Evolutionary conservation across 2,329 filamentous ascomycete species (phyloP), one percentile per base, ranked within the genome.

Genomic region (Colletotrichum nymphaeae): DNA sequence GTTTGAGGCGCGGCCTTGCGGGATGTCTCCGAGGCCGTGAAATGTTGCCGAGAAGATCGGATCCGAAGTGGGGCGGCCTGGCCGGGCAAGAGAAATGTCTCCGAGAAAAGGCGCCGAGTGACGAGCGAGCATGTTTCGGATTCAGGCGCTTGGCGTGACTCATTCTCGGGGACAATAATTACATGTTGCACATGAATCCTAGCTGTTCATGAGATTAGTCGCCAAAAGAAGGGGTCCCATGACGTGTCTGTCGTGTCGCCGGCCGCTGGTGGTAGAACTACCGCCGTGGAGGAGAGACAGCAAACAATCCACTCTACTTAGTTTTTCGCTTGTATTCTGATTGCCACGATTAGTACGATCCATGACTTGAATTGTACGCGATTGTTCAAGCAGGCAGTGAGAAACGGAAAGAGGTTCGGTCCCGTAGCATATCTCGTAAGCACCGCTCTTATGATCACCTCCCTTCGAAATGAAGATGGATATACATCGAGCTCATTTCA

Each of bases 11-110:
- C n/a, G 42, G 60, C 46, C 7, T n/a, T 22, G 22, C n/a, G 26
- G 19, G 9, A 59, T 52, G 65, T 68, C 22, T 63, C 57, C 65
- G 65, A 52, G 28, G 11, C 9, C 5, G 46, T 37, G 16, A 26
- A 52, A 67, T 62, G 65, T 68, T 37, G 30, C 65, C 65, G 65
- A 53, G 63, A 57, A 28, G 9, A 35, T 35, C 37, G 35, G 55
- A 32, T 30, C 66, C 58, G 66, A 63, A 42, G 66, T 46, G 58
- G 66, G 66, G 66, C 66, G 16, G 24, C 14, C 49, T 16, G 28
- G 12, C 14, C 62, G 28, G 46, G 62, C 8, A 9, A 11, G 32
- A 28, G n/a, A 58, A 69, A 69, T 58, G 67, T 69, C 67, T 69
- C 67, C 60, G 67, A 46, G 49, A 4, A 62, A 53, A 64, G 49